Percentiles rank a stretch among this genome's conserved stretches.
Conservation (phyloP, 1,284 basidiomycete species). For the Trichosporon sp. region DNA sequence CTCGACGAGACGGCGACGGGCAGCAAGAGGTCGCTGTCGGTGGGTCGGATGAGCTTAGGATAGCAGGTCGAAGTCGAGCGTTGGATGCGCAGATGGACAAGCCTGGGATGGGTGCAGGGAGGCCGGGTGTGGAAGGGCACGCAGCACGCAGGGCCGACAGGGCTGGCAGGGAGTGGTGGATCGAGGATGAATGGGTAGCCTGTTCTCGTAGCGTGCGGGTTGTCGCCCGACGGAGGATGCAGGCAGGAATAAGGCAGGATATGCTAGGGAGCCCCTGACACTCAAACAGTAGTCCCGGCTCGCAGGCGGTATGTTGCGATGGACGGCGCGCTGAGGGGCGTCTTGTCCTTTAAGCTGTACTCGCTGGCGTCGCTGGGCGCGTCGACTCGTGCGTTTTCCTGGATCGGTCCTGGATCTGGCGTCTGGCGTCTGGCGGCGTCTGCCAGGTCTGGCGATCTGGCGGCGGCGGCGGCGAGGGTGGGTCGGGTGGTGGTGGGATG, state of each 20-base stretch:
- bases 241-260: not conserved
- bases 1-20: not conserved
- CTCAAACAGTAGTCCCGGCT: constrained; percentile 2
- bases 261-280: not conserved
- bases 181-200: not conserved
- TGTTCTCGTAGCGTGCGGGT: not conserved
- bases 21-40: not conserved
- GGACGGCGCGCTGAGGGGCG: not conserved
- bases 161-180: not conserved
- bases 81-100: not conserved
- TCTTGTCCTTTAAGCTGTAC: not conserved
- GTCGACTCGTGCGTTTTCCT: not conserved
- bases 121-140: not conserved
- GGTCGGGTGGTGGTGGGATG: not conserved
- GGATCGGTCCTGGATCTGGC: not conserved
- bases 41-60: not conserved
- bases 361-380: not conserved
- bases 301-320: not conserved
- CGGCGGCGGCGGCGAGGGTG: no score
- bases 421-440: not conserved
- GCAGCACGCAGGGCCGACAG: not conserved
- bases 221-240: not conserved
- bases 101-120: not conserved
- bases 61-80: not conserved
- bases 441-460: no score